Conservation (phyloP, 495 filamentous ascomycete species). For the Xylaria intraflava region DNA sequence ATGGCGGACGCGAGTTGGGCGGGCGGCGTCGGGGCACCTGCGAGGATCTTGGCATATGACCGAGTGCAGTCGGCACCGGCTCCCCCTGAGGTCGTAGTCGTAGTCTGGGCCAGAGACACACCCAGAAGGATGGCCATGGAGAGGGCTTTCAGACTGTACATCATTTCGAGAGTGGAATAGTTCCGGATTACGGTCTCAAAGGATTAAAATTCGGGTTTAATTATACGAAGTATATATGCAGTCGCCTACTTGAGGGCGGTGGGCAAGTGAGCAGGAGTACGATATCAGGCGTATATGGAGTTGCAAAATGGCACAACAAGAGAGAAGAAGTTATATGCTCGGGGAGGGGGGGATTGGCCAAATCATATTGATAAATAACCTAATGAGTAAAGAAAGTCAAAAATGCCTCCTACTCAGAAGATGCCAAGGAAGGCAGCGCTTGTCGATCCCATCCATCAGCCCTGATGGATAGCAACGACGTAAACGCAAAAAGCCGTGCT, state of each 20-base stretch:
- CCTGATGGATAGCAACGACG: neutral
- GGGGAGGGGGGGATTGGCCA: neutral
- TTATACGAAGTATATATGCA: neutral
- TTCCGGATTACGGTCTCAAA: neutral
- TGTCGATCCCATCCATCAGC: neutral
- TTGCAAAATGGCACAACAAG: neutral
- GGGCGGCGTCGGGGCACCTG: conserved; percentile 1
- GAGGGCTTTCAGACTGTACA: conserved; percentile 5
- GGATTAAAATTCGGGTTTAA: neutral
- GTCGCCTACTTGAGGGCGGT: neutral
- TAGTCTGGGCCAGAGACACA: neutral
- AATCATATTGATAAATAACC: neutral
- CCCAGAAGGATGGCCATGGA: conserved; percentile 2
- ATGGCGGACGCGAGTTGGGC: conserved; percentile 7
- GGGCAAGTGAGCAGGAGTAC: neutral
- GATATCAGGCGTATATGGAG: no score
- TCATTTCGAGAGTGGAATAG: neutral
- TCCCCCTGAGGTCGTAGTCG: neutral
- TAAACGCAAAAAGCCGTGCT: neutral
- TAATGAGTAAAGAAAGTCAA: neutral
- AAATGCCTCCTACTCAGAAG: neutral
- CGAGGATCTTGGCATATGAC: conserved; percentile 5
- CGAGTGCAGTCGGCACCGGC: neutral
- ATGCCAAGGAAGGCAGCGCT: neutral
- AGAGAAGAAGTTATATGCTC: neutral